Percentiles rank a stretch among this genome's conserved stretches.
Conservation (phyloP, 768 basidiomycete species). For the Mycena galericulata region DNA sequence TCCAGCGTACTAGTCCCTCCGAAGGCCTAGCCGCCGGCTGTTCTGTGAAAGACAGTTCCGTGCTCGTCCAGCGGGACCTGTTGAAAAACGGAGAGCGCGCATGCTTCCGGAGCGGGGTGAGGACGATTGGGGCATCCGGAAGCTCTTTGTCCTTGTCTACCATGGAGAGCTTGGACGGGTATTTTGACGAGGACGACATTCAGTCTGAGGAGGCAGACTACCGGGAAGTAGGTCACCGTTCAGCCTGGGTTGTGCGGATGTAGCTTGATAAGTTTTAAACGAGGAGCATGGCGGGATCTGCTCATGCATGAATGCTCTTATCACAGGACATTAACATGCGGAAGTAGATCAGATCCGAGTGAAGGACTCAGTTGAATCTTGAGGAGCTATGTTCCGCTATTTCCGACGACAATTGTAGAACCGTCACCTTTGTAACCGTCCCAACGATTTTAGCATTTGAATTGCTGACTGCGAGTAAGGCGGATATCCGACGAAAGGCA, state of each 20-base stretch:
- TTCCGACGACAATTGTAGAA: too few species aligned
- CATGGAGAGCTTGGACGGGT: conserved; percentile 11
- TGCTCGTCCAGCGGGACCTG: conserved; percentile 11
- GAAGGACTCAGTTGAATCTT: conserved; percentile 2
- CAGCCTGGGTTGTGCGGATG: not conserved
- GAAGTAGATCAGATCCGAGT: conserved; percentile 9
- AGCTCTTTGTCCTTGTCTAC: conserved; percentile 25
- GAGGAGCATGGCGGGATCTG: conserved; percentile 14
- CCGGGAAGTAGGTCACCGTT: conserved; percentile 21
- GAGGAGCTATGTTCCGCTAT: too few species aligned
- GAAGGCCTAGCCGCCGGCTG: conserved; percentile 8
- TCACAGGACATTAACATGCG: not conserved
- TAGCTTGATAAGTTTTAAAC: conserved; percentile 14
- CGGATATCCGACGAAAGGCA: too few species aligned
- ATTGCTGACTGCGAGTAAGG: too few species aligned
- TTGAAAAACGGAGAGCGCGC: conserved; percentile 23
- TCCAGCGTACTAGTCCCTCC: conserved; percentile 23
- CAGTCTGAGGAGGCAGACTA: conserved; percentile 34
- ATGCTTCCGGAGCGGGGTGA: conserved; percentile 33
- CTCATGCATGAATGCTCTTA: not conserved
- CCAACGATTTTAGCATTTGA: too few species aligned
- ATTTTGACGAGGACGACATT: conserved; percentile 1
- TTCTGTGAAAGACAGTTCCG: conserved; percentile 22
- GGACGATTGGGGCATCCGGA: conserved; percentile 24
- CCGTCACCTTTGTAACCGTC: too few species aligned